A percentile compares a stretch with the other conserved stretches of the same genome.
Conservation (phyloP, 148 eudicot genomes). For the Rhododendron williamsianum region DNA sequence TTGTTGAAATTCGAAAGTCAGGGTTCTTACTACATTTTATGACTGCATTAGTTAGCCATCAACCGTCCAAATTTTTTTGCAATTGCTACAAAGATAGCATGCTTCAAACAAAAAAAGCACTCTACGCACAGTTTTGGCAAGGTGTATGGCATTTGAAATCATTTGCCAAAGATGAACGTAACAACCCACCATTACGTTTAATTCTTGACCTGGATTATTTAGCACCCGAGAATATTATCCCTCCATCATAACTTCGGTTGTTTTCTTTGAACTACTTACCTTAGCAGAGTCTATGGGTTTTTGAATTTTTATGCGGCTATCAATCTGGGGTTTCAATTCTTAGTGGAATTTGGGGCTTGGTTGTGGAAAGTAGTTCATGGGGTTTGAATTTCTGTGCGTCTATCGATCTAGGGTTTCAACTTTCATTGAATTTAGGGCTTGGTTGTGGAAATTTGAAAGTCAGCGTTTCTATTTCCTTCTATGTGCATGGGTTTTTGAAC, state of each 20-base stretch:
- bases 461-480: not conserved
- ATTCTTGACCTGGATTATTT: not conserved
- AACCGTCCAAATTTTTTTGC: not conserved
- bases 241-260: not conserved
- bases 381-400: not conserved
- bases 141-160: not conserved
- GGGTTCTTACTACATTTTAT: not conserved
- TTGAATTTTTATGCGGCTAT: too few relatives aligned
- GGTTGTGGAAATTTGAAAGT: not conserved
- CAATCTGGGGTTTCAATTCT: not conserved
- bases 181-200: not conserved
- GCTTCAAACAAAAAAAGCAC: not conserved
- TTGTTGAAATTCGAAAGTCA: not conserved
- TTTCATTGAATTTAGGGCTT: not conserved
- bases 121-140: not conserved
- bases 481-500: not conserved
- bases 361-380: not conserved
- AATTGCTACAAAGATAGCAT: not conserved
- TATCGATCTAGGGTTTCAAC: constrained; percentile 1
- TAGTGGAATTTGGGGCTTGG: not conserved
- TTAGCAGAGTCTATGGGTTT: not conserved
- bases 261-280: not conserved
- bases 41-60: not conserved
- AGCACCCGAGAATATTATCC: not conserved
- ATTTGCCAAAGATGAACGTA: not conserved